These are phyloP conservation scores for Pythium inflatum DNA, from an alignment of 352 stramenopile genomes.

Conservation along the genomic window DNA sequence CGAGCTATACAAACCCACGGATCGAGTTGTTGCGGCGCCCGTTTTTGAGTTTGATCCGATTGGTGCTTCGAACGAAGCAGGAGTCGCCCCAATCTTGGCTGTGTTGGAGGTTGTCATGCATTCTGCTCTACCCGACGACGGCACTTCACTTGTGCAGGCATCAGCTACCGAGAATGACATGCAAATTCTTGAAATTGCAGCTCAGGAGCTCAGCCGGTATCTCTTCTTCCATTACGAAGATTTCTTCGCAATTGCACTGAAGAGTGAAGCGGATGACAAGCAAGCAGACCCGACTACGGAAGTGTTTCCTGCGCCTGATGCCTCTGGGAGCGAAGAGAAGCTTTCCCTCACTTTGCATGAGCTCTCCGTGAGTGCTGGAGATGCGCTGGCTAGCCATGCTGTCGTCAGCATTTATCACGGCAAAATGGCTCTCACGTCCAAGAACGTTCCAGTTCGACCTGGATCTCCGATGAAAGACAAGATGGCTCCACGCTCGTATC, in stretches of 20 bases:
- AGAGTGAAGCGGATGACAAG: background rate
- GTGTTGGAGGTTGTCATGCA: slow-evolving; percentile 69
- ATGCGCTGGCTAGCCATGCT: slow-evolving; percentile 18
- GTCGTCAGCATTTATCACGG: slow-evolving; percentile 41
- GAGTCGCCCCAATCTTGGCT: slow-evolving; percentile 49
- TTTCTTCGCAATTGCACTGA: slow-evolving; percentile 55
- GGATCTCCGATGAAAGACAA: slow-evolving; percentile 35
- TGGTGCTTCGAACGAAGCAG: slow-evolving; percentile 30
- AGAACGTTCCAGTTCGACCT: slow-evolving; percentile 20
- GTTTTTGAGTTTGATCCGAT: slow-evolving; percentile 55
- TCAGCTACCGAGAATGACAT: slow-evolving; percentile 53
- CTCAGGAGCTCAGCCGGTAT: slow-evolving; percentile 69
- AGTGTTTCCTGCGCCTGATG: slow-evolving; percentile 28
- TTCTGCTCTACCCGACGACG: background rate
- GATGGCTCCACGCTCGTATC: slow-evolving; percentile 5
- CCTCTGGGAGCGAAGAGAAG: background rate
- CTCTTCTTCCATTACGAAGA: slow-evolving; percentile 76
- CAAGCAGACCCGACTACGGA: slow-evolving; percentile 1
- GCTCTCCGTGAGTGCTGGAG: background rate
- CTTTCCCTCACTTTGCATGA: slow-evolving; percentile 16
- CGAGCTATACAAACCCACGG: slow-evolving; percentile 27
- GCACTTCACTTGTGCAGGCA: background rate
- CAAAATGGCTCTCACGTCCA: slow-evolving; percentile 29
- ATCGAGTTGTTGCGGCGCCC: slow-evolving; percentile 45
- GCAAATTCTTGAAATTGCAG: slow-evolving; percentile 67